These are phyloP conservation scores for Lycium barbarum DNA, from an alignment of 257 asterid species.

Conservation along the genomic window DNA sequence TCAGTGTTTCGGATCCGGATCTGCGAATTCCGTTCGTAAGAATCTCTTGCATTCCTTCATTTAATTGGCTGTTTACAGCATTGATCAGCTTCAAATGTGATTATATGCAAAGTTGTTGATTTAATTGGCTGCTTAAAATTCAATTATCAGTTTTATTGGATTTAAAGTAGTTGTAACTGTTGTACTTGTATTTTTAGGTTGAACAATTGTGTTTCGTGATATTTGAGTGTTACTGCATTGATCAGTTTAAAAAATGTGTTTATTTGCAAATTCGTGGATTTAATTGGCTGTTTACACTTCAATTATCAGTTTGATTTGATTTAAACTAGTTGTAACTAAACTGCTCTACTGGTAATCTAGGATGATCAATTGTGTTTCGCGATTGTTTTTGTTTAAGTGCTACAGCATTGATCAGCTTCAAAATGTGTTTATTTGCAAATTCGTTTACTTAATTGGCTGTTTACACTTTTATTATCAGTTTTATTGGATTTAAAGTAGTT, in stretches of 20 bases:
- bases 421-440: too few relatives aligned
- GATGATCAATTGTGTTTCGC: too few relatives aligned
- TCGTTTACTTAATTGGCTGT: not conserved
- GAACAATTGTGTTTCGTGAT: not conserved
- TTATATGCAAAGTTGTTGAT: too few relatives aligned
- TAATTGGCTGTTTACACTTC: not conserved
- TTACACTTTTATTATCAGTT: not conserved
- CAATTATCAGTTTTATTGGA: not conserved
- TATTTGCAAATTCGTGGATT: not conserved
- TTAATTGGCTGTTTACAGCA: not conserved
- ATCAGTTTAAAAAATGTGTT: not conserved
- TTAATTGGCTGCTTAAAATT: not conserved
- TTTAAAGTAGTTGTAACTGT: slow-evolving; percentile 4
- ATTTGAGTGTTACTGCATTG: not conserved
- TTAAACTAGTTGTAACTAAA: too few relatives aligned
- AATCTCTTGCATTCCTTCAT: not conserved
- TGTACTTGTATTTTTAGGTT: not conserved
- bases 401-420: too few relatives aligned
- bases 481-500: not conserved
- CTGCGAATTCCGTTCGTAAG: not conserved
- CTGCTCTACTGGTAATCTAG: too few relatives aligned
- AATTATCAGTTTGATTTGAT: too few relatives aligned
- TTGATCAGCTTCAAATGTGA: too few relatives aligned
- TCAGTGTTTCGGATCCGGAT: slow-evolving; percentile 22
- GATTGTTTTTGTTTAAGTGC: too few relatives aligned